Evolutionary conservation across 2,329 filamentous ascomycete species (phyloP), one percentile per base, ranked within the genome.

Genomic region (Beauveria bassiana): DNA sequence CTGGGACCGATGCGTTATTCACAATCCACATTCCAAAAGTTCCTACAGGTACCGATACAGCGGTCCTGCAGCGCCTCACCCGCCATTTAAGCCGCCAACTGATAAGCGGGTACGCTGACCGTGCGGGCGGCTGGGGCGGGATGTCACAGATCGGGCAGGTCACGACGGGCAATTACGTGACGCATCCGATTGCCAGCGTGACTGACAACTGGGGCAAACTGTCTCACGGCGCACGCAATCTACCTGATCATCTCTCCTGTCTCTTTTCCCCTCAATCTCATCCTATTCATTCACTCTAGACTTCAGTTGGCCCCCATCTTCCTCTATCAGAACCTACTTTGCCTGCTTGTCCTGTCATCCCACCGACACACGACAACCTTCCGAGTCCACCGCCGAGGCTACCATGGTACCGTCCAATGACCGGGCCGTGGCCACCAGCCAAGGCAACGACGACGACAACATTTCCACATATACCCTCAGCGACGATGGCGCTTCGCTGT

Each of bases 381-480:
- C 34, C 31, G 8, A 46, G 9, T 43, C 34, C 47, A 42, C 24
- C 57, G 57, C 57, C 58, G 40, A 47, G 59, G 59, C 18, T 18
- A 53, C 26, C 49, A 60, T 60, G 59, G 22, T 31, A 42, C 42
- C 43, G 42, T 54, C 59, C 59, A 28, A 61, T 31, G 50, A 54
- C 34, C 50, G 49, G 50, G 20, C 58, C 26, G 50, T 18, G 47
- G 49, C 42, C 50, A 45, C 40, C 50, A 38, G 42, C 50, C 59
- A 49, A 31, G 50, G 40, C 58, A 54, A 61, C 24, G 24, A 63
- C 56, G 43, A 52, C 38, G 61, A 63, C 45, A 24, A 50, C 20
- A 18, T 47, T 14, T 63, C 61, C 14, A 55, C 56, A 38, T 63
- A 63, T 22, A 59, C 61, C 42, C 45, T 63, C 28, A 63, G 61